Conservation (phyloP, 1,284 basidiomycete genomes). For the Irpex rosettiformis region DNA sequence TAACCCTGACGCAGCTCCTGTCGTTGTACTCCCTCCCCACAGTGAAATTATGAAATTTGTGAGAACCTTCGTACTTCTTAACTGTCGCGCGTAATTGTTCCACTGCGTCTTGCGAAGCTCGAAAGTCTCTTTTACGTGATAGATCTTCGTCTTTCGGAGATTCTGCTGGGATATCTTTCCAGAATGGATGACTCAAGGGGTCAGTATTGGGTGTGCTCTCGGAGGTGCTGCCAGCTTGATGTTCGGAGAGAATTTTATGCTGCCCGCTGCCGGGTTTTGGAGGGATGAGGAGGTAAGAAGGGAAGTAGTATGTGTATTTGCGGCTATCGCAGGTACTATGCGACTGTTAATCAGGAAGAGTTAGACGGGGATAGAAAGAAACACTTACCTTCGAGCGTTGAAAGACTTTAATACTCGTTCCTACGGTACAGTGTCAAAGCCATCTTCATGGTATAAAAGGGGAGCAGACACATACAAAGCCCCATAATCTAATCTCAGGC, state of each 20-base stretch:
- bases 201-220: not conserved
- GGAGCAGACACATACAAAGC: constrained; percentile 53
- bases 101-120: constrained; percentile 54
- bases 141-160: constrained; percentile 52
- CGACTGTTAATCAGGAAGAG: constrained; percentile 13
- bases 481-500: constrained; percentile 91
- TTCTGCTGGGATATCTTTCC: constrained; percentile 37
- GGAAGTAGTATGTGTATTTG: constrained; percentile 97
- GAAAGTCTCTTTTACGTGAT: constrained; percentile 63
- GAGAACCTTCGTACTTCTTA: constrained; percentile 73
- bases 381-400: constrained; percentile 78
- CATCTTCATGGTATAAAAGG: constrained; percentile 2
- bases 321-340: constrained; percentile 85
- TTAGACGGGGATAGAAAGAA: constrained; percentile 1
- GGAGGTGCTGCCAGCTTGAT: too few species aligned
- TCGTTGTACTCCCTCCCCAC: constrained; percentile 85
- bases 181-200: constrained; percentile 38
- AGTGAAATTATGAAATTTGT: constrained; percentile 99
- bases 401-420: constrained; percentile 87
- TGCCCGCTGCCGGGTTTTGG: constrained; percentile 78
- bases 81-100: constrained; percentile 54
- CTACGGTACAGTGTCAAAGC: constrained; percentile 28
- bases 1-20: constrained; percentile 76
- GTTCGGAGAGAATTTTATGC: constrained; percentile 40
- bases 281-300: constrained; percentile 91